These are phyloP conservation scores for Lentithecium fluviatile DNA, from an alignment of 495 filamentous ascomycete genomes.

Conservation along the genomic window DNA sequence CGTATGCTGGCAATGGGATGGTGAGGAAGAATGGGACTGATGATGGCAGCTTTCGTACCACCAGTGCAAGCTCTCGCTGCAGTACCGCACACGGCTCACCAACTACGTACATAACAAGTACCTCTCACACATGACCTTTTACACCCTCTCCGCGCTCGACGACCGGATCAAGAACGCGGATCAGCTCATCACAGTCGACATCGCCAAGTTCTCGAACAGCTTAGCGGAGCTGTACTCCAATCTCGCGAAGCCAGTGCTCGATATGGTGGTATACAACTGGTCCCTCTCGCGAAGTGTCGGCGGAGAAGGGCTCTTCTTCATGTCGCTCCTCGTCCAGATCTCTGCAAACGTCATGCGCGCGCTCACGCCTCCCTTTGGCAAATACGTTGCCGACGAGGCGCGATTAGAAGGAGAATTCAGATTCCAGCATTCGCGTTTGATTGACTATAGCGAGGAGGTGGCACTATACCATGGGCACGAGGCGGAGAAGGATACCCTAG, in stretches of 20 bases:
- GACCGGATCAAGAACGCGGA: constrained; percentile 99
- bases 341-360: constrained; percentile 92
- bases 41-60: constrained; percentile 80
- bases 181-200: constrained; percentile 94
- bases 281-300: constrained; percentile 89
- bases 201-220: constrained; percentile 92
- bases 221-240: constrained; percentile 95
- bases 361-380: constrained; percentile 94
- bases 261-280: constrained; percentile 96
- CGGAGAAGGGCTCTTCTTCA: constrained; percentile 89
- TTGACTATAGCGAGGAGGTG: constrained; percentile 93
- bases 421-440: constrained; percentile 89
- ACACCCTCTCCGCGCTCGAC: constrained; percentile 89
- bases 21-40: not conserved
- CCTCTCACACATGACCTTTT: constrained; percentile 94
- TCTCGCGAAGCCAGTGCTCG: constrained; percentile 89
- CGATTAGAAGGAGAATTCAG: constrained; percentile 93
- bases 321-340: constrained; percentile 89
- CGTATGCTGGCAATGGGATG: constrained; percentile 38
- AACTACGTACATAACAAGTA: constrained; percentile 92
- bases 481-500: constrained; percentile 92
- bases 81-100: constrained; percentile 89
- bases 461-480: constrained; percentile 92
- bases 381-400: constrained; percentile 96
- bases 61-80: constrained; percentile 87